A percentile compares a stretch with the other conserved stretches of the same genome.
Evolutionary conservation across 83 land plant genomes (phyloP).

Genomic region (Isoetes engelmannii): DNA sequence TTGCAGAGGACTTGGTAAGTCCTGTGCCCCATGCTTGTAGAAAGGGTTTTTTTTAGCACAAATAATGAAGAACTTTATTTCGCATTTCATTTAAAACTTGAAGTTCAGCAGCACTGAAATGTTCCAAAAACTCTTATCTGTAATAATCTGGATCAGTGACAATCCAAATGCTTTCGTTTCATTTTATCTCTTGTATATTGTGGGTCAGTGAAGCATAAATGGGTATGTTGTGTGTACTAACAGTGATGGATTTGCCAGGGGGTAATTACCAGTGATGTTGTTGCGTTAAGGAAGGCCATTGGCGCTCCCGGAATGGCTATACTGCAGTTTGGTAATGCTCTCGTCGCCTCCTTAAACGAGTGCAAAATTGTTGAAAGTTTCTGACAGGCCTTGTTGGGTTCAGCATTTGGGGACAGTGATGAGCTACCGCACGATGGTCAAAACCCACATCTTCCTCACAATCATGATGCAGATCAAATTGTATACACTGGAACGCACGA

Average conservation of each 20-base stretch:
- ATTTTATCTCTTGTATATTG: too few species aligned
- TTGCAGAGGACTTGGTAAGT: constrained; percentile 90
- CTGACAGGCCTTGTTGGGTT: not conserved
- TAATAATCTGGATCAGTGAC: too few species aligned
- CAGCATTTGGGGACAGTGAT: constrained; percentile 68
- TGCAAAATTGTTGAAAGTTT: too few species aligned
- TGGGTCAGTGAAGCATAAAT: too few species aligned
- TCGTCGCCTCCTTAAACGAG: not conserved
- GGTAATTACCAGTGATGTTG: constrained; percentile 87
- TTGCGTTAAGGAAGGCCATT: constrained; percentile 65
- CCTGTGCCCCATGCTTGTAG: not conserved
- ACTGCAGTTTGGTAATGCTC: constrained; percentile 79
- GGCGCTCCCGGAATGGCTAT: constrained; percentile 98
- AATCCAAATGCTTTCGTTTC: too few species aligned
- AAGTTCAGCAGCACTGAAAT: too few species aligned
- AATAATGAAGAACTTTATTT: too few species aligned
- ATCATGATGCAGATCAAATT: constrained; percentile 86
- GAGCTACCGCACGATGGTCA: constrained; percentile 10
- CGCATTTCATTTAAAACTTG: too few species aligned
- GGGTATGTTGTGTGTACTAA: too few species aligned
- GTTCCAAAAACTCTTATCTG: too few species aligned
- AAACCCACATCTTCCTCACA: constrained; percentile 89
- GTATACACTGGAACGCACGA: constrained; percentile 98
- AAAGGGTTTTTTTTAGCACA: too few species aligned
- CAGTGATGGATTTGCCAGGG: constrained; percentile 38